Evolutionary conservation across 2,329 filamentous ascomycete species (phyloP).

Genomic region (Coniella lustricola): DNA sequence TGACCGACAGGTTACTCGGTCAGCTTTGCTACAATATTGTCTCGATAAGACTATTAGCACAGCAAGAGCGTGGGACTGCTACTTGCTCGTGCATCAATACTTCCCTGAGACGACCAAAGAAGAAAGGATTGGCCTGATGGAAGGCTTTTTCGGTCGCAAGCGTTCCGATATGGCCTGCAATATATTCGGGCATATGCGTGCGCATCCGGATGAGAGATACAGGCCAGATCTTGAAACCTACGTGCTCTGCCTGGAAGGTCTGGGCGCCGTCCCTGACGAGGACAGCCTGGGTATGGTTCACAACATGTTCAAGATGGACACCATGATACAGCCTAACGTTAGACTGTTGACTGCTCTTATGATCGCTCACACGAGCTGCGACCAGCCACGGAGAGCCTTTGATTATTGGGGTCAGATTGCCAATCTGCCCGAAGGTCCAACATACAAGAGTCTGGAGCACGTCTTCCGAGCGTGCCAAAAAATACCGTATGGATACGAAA

Average conservation of each 20-base stretch:
- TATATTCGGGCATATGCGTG: slow-evolving; percentile 92
- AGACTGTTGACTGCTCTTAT: slow-evolving; percentile 77
- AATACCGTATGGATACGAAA: slow-evolving; percentile 48
- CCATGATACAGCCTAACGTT: slow-evolving; percentile 70
- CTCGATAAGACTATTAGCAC: slow-evolving; percentile 55
- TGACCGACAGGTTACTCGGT: slow-evolving; percentile 61
- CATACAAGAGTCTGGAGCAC: slow-evolving; percentile 71
- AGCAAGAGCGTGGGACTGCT: slow-evolving; percentile 56
- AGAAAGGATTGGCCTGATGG: slow-evolving; percentile 68
- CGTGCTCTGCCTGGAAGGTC: slow-evolving; percentile 66
- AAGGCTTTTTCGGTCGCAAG: slow-evolving; percentile 68
- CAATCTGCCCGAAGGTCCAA: slow-evolving; percentile 78
- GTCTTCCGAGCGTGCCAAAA: slow-evolving; percentile 73
- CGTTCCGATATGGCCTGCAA: slow-evolving; percentile 79
- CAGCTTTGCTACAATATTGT: slow-evolving; percentile 62
- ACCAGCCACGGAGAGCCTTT: slow-evolving; percentile 58
- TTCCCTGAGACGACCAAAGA: slow-evolving; percentile 60
- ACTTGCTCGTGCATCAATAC: slow-evolving; percentile 58
- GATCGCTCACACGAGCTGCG: slow-evolving; percentile 71
- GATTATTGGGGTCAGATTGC: slow-evolving; percentile 81
- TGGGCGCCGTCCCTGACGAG: slow-evolving; percentile 53
- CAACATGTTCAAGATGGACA: slow-evolving; percentile 92
- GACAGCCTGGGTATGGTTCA: slow-evolving; percentile 70
- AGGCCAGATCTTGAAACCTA: slow-evolving; percentile 72
- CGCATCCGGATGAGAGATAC: slow-evolving; percentile 54